A percentile compares a stretch with the other conserved stretches of the same genome.
Conservation (phyloP, 441 rosid species). For the Adansonia madagascariensis region DNA sequence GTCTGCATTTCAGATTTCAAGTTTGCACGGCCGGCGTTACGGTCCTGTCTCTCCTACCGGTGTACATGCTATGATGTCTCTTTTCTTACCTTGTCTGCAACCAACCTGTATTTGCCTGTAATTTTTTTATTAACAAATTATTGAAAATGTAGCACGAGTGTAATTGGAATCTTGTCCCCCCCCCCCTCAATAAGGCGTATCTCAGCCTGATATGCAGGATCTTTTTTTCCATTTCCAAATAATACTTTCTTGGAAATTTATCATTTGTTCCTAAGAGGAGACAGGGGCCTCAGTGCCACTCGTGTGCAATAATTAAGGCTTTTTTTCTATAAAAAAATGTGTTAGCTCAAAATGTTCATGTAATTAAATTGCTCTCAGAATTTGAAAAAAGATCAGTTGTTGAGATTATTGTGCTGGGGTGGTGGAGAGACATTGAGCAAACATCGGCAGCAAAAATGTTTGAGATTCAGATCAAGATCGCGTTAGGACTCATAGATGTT, state of each 20-base stretch:
- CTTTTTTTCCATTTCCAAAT: no score
- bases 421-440: slow-evolving; percentile 21
- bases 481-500: slow-evolving; percentile 8
- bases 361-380: not conserved
- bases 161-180: not conserved
- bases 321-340: not conserved
- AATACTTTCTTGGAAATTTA: no score
- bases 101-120: not conserved
- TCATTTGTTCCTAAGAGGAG: not conserved
- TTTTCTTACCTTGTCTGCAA: not conserved
- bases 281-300: not conserved
- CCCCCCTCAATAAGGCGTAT: no score
- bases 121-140: no score
- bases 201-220: no score
- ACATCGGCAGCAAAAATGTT: slow-evolving; percentile 13
- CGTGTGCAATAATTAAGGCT: not conserved
- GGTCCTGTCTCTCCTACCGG: not conserved
- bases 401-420: not conserved
- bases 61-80: not conserved
- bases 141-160: not conserved
- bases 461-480: slow-evolving; percentile 21
- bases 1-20: not conserved
- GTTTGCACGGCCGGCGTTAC: not conserved
- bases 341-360: not conserved
- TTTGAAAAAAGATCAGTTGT: not conserved